phyloP scores from a whole-genome alignment of 805 yeast species.

The Candida manassasensis region DNA sequence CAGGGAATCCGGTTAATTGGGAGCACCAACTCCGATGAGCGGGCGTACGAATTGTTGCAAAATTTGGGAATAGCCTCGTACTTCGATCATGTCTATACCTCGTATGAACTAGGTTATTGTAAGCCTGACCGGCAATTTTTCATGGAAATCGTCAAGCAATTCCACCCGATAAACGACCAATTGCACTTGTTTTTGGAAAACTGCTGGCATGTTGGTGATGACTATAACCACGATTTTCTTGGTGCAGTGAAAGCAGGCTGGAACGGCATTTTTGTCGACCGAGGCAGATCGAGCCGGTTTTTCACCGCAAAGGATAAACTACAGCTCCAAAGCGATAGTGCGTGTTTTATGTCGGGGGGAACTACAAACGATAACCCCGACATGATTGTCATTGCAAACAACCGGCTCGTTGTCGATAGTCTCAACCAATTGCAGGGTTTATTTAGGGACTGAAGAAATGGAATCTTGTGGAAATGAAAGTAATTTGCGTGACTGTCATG shows the following conservation, averaged over 20 bases:
- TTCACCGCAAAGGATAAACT: conserved; percentile 9
- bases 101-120: conserved; percentile 50
- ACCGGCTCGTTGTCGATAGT: conserved; percentile 24
- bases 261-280: conserved; percentile 54
- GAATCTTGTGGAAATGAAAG: no score
- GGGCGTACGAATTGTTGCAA: conserved; percentile 42
- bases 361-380: conserved; percentile 8
- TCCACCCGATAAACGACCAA: conserved; percentile 1
- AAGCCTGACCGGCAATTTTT: conserved; percentile 51
- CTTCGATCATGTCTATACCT: conserved; percentile 43
- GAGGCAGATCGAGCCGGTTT: conserved; percentile 21
- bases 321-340: conserved; percentile 7
- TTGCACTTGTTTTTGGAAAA: conserved; percentile 13
- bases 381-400: conserved; percentile 28
- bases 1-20: conserved; percentile 38
- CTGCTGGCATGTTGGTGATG: conserved; percentile 69
- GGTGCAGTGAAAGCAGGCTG: conserved; percentile 56
- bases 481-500: no score
- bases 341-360: conserved; percentile 5
- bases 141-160: conserved; percentile 14
- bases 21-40: conserved; percentile 60
- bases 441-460: not conserved
- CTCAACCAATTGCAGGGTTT: conserved; percentile 15
- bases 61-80: conserved; percentile 41
- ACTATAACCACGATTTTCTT: conserved; percentile 46